Percentiles rank a stretch among this genome's conserved stretches.
Conservation (phyloP, 2,329 filamentous ascomycete species). For the Epichloe gansuensis region DNA sequence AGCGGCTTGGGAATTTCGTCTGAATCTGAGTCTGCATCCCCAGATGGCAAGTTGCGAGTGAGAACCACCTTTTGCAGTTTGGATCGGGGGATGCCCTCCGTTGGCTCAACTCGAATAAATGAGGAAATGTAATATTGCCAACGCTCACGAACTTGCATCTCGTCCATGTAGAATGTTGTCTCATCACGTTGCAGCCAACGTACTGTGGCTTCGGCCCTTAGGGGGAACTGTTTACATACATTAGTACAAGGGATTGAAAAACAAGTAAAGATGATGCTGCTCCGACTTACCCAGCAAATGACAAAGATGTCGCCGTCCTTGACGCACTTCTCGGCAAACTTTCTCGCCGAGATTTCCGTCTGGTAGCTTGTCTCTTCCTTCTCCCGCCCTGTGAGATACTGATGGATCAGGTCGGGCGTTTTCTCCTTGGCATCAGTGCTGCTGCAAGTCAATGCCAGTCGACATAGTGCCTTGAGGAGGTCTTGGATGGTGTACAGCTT, state of each 20-base stretch:
- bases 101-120: conserved; percentile 78
- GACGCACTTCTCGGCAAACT: conserved; percentile 82
- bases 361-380: conserved; percentile 80
- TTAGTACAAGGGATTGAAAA: conserved; percentile 17
- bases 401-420: conserved; percentile 76
- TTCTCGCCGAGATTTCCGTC: conserved; percentile 78
- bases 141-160: conserved; percentile 67
- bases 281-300: conserved; percentile 68
- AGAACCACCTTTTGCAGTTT: conserved; percentile 57
- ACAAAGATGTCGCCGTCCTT: conserved; percentile 90
- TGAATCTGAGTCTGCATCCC: conserved; percentile 50
- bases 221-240: conserved; percentile 43
- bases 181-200: conserved; percentile 58
- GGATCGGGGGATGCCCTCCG: conserved; percentile 58
- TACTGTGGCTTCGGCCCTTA: conserved; percentile 53
- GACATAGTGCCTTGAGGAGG: conserved; percentile 67
- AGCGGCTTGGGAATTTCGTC: conserved; percentile 48
- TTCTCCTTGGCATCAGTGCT: conserved; percentile 84
- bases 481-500: conserved; percentile 88
- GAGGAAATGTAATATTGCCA: conserved; percentile 97
- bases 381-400: conserved; percentile 72
- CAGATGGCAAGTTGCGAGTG: conserved; percentile 53
- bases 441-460: conserved; percentile 71
- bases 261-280: neutral
- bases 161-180: conserved; percentile 74